Evolutionary conservation across 306 rosid species (phyloP).

Genomic region (Malus fusca): DNA sequence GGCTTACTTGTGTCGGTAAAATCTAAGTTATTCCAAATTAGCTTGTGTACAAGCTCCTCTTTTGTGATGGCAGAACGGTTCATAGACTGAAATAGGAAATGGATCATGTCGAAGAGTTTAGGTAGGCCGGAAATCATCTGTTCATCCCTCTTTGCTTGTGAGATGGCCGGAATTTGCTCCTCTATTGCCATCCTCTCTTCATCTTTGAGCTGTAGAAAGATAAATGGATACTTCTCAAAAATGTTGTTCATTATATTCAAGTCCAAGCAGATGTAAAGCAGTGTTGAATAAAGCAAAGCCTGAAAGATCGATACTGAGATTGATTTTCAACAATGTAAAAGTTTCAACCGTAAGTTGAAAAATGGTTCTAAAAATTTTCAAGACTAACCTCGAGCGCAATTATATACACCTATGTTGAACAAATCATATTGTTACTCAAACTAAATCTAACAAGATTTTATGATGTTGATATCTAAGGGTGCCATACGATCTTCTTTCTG

Average conservation of each 20-base stretch:
- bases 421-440: neutral
- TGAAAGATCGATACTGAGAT: neutral
- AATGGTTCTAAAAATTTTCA: neutral
- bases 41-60: slow-evolving; percentile 68
- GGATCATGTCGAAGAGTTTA: slow-evolving; percentile 67
- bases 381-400: neutral
- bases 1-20: slow-evolving; percentile 63
- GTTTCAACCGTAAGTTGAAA: neutral
- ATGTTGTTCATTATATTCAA: neutral
- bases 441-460: neutral
- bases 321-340: neutral
- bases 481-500: too few relatives aligned
- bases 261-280: neutral
- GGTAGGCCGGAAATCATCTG: slow-evolving; percentile 57
- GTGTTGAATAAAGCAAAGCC: neutral
- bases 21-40: slow-evolving; percentile 39
- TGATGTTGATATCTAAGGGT: too few relatives aligned
- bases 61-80: slow-evolving; percentile 51
- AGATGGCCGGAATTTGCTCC: slow-evolving; percentile 61
- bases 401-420: neutral
- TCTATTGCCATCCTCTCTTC: slow-evolving; percentile 57
- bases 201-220: slow-evolving; percentile 56
- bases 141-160: slow-evolving; percentile 60
- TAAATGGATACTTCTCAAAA: slow-evolving; percentile 1
- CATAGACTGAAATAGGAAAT: slow-evolving; percentile 40